Evolutionary conservation across 306 rosid genomes (phyloP).

Genomic region (Castanea sativa): DNA sequence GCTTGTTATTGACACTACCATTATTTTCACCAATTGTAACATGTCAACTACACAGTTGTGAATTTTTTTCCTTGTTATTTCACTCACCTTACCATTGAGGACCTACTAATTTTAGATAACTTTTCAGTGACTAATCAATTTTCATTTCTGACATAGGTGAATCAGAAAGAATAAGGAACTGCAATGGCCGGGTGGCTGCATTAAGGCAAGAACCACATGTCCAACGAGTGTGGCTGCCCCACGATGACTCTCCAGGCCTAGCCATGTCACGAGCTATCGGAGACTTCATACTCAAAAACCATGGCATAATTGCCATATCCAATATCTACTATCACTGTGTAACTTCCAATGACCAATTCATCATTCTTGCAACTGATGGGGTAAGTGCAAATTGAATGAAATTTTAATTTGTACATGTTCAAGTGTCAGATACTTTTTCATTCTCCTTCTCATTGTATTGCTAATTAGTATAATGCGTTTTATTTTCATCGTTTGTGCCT

Average conservation of each 20-base stretch:
- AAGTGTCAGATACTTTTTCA: conserved; percentile 27
- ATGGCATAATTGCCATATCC: conserved; percentile 66
- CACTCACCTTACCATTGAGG: not conserved
- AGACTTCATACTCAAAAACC: conserved; percentile 63
- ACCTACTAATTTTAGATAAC: not conserved
- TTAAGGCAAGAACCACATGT: conserved; percentile 55
- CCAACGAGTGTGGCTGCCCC: conserved; percentile 65
- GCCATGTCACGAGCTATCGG: conserved; percentile 91
- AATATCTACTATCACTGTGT: conserved; percentile 45
- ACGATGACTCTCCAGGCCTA: conserved; percentile 52
- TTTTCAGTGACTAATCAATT: not conserved
- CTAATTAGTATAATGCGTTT: not conserved
- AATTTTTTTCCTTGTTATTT: not conserved
- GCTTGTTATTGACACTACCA: no score
- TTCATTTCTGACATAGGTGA: conserved; percentile 38
- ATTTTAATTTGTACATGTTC: conserved; percentile 24
- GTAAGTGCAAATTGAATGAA: not conserved
- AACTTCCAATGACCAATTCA: conserved; percentile 46
- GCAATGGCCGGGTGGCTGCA: conserved; percentile 61
- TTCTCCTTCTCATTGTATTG: not conserved
- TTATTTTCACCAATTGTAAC: no score
- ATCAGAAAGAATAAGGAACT: conserved; percentile 52
- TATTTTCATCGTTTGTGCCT: not conserved
- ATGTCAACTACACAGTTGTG: no score
- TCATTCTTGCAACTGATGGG: conserved; percentile 56